Conservation (phyloP, 306 rosid species). For the Prunus mongolica region DNA sequence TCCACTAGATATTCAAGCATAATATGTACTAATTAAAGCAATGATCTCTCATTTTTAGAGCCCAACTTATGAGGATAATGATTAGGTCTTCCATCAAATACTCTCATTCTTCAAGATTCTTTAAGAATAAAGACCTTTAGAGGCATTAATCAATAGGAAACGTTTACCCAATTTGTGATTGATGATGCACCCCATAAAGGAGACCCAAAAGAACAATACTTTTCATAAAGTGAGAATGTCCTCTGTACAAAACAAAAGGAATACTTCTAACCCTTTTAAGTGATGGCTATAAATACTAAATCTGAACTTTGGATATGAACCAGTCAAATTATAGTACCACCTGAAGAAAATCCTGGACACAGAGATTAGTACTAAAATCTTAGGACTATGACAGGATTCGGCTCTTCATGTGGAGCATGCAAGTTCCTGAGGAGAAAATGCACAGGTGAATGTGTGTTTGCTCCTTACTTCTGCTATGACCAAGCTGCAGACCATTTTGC, state of each 20-base stretch:
- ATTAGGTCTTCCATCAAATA: slow-evolving; percentile 51
- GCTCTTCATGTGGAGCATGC: slow-evolving; percentile 92
- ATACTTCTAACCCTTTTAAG: slow-evolving; percentile 20
- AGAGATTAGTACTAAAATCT: slow-evolving; percentile 5
- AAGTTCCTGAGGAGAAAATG: slow-evolving; percentile 82
- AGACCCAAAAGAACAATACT: slow-evolving; percentile 53
- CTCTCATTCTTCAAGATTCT: slow-evolving; percentile 30
- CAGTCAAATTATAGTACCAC: slow-evolving; percentile 11
- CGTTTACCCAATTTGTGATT: slow-evolving; percentile 48
- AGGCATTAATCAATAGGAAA: slow-evolving; percentile 43
- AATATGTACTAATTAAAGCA: background rate
- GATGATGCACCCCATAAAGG: slow-evolving; percentile 72
- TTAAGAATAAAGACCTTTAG: slow-evolving; percentile 31
- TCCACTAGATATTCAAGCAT: background rate
- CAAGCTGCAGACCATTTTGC: slow-evolving; percentile 69
- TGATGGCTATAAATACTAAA: slow-evolving; percentile 62
- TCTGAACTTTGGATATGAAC: slow-evolving; percentile 27
- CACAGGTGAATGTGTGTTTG: slow-evolving; percentile 60
- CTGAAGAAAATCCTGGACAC: slow-evolving; percentile 29
- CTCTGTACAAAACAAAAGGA: slow-evolving; percentile 37
- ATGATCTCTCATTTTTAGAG: slow-evolving; percentile 12
- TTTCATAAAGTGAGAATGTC: slow-evolving; percentile 37
- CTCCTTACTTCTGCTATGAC: slow-evolving; percentile 78
- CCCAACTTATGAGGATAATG: slow-evolving; percentile 36
- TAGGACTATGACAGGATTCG: slow-evolving; percentile 58